phyloP scores from a whole-genome alignment of 345 rosid genomes.

The Raphanus sativus region DNA sequence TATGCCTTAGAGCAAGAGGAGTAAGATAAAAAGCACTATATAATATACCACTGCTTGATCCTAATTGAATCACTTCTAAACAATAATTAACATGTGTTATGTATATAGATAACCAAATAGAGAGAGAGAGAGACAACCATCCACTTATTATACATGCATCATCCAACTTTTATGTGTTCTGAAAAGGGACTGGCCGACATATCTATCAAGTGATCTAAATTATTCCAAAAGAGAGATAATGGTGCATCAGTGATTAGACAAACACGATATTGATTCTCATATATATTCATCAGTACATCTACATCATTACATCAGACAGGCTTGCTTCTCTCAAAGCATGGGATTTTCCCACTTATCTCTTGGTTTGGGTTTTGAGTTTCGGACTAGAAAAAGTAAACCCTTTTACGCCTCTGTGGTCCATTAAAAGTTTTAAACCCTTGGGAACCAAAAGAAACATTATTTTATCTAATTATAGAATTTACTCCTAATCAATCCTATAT shows the following conservation, averaged over 20 bases:
- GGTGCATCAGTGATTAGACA: slow-evolving; percentile 44
- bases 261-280: slow-evolving; percentile 31
- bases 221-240: slow-evolving; percentile 24
- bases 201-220: slow-evolving; percentile 32
- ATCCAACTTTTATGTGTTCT: background rate
- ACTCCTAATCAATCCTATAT: background rate
- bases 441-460: background rate
- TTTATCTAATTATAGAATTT: background rate
- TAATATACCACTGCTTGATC: slow-evolving; percentile 20
- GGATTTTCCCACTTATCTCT: slow-evolving; percentile 31
- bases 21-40: slow-evolving; percentile 25
- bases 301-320: slow-evolving; percentile 15
- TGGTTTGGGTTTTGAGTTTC: slow-evolving; percentile 20
- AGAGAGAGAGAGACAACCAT: slow-evolving; percentile 16
- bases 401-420: slow-evolving; percentile 29
- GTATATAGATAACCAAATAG: background rate
- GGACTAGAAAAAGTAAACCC: slow-evolving; percentile 3
- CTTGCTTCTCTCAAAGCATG: slow-evolving; percentile 23
- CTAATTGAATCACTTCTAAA: slow-evolving; percentile 23
- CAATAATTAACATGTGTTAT: background rate
- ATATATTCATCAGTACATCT: slow-evolving; percentile 16
- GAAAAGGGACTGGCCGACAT: slow-evolving; percentile 27
- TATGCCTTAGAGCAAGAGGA: slow-evolving; percentile 18
- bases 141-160: slow-evolving; percentile 13
- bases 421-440: background rate